Evolutionary conservation across 2,329 filamentous ascomycete genomes (phyloP).

Genomic region (Penicillium griseofulvum): DNA sequence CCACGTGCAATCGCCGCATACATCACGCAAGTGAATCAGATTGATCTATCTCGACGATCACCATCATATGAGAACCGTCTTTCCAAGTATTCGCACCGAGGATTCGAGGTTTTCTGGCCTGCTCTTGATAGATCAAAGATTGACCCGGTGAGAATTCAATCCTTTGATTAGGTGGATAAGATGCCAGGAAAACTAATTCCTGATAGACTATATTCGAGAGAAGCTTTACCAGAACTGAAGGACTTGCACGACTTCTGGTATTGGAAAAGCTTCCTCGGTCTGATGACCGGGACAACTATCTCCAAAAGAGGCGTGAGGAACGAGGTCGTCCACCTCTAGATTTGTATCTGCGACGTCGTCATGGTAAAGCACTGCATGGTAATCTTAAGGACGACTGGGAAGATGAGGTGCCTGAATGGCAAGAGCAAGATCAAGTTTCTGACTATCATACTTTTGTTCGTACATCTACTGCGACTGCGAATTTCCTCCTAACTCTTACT

Average conservation of each 20-base stretch:
- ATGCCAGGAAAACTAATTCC: not conserved
- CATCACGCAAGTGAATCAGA: constrained; percentile 76
- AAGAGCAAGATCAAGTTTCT: constrained; percentile 70
- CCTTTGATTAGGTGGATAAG: too few species aligned
- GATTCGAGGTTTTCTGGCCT: constrained; percentile 81
- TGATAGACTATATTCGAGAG: constrained; percentile 72
- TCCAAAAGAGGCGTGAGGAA: constrained; percentile 67
- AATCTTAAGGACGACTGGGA: constrained; percentile 76
- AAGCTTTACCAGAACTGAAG: constrained; percentile 71
- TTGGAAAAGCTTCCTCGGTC: constrained; percentile 73
- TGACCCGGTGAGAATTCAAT: constrained; percentile 55
- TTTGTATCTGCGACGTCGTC: constrained; percentile 37
- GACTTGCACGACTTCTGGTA: constrained; percentile 74
- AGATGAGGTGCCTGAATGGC: constrained; percentile 82
- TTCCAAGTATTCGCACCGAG: constrained; percentile 79
- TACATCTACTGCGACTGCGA: constrained; percentile 45
- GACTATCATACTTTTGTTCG: constrained; percentile 74
- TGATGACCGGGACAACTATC: constrained; percentile 66
- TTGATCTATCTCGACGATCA: constrained; percentile 75
- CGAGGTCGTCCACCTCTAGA: constrained; percentile 64
- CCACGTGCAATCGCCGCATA: constrained; percentile 75
- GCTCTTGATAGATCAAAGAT: constrained; percentile 70
- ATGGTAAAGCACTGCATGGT: constrained; percentile 49
- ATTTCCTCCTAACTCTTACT: constrained; percentile 22
- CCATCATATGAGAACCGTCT: constrained; percentile 85